Conservation (phyloP, 1,284 basidiomycete species). For the Moniliophthora roreri region DNA sequence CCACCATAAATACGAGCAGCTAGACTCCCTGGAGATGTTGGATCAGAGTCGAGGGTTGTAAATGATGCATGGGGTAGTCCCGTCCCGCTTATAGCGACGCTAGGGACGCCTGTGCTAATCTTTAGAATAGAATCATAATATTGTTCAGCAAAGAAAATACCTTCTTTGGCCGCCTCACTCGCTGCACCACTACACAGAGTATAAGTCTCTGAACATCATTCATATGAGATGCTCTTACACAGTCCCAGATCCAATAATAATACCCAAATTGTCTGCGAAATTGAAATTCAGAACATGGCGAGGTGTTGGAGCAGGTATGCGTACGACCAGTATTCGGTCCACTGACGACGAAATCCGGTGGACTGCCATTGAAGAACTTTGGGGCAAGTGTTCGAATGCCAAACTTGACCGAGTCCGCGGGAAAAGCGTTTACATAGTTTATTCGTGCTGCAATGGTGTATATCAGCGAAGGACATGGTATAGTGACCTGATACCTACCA, state of each 20-base stretch:
- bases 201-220: neutral
- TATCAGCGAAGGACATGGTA: neutral
- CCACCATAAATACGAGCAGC: slow-evolving; percentile 34
- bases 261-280: slow-evolving; percentile 32
- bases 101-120: no score
- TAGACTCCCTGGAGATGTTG: slow-evolving; percentile 25
- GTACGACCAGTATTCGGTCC: slow-evolving; percentile 43
- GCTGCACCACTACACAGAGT: slow-evolving; percentile 36
- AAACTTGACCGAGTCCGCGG: slow-evolving; percentile 34
- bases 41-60: slow-evolving; percentile 33
- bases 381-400: slow-evolving; percentile 39
- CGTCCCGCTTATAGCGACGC: slow-evolving; percentile 38
- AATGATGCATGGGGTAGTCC: slow-evolving; percentile 34
- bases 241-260: slow-evolving; percentile 35
- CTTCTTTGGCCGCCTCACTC: slow-evolving; percentile 35
- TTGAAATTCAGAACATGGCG: no score
- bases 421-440: slow-evolving; percentile 30
- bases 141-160: slow-evolving; percentile 39
- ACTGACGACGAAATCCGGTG: slow-evolving; percentile 42
- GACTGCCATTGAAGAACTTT: slow-evolving; percentile 28
- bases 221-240: slow-evolving; percentile 27
- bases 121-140: no score
- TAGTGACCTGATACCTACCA: slow-evolving; percentile 25
- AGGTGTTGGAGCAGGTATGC: slow-evolving; percentile 6
- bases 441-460: slow-evolving; percentile 24